phyloP scores from a whole-genome alignment of 2,329 filamentous ascomycete species.

The Mycosphaerelloides madeirae region DNA sequence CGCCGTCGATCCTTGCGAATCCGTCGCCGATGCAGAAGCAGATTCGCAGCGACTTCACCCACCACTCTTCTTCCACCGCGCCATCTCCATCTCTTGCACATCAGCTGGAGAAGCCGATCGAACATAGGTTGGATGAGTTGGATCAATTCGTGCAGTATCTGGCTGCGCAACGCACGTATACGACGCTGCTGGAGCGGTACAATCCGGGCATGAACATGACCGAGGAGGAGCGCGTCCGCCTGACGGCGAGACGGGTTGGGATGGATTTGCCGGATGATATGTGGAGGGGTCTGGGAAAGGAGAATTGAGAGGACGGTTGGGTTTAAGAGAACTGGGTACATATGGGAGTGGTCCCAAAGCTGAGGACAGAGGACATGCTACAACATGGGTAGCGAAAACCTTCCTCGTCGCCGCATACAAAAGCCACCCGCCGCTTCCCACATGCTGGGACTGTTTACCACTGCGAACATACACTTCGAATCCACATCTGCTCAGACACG shows the following conservation, averaged over 20 bases:
- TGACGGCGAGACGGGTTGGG: conserved; percentile 82
- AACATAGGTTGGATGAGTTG: conserved; percentile 48
- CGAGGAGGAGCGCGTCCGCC: conserved; percentile 72
- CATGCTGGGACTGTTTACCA: too few relatives aligned
- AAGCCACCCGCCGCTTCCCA: not conserved
- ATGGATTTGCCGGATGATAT: conserved; percentile 73
- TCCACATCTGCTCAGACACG: too few relatives aligned
- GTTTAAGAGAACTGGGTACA: not conserved
- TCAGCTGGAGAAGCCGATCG: conserved; percentile 24
- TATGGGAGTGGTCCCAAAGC: not conserved
- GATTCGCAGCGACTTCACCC: conserved; percentile 61
- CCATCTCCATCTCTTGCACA: conserved; percentile 36
- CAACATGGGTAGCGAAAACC: not conserved
- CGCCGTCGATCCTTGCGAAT: conserved; percentile 45
- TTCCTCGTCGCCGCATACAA: not conserved
- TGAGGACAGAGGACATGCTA: not conserved
- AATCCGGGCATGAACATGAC: conserved; percentile 89
- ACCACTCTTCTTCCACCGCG: conserved; percentile 20
- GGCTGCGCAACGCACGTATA: conserved; percentile 78
- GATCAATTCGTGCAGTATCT: conserved; percentile 78
- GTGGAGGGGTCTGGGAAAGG: not conserved
- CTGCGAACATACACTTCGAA: too few relatives aligned
- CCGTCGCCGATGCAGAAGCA: conserved; percentile 66
- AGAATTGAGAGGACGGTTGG: not conserved
- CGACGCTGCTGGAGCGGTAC: conserved; percentile 78